Percentiles rank a stretch among this genome's conserved stretches.
These are phyloP conservation scores for Nothopassalora personata DNA, from an alignment of 2,329 filamentous ascomycete genomes.

Conservation along the genomic window DNA sequence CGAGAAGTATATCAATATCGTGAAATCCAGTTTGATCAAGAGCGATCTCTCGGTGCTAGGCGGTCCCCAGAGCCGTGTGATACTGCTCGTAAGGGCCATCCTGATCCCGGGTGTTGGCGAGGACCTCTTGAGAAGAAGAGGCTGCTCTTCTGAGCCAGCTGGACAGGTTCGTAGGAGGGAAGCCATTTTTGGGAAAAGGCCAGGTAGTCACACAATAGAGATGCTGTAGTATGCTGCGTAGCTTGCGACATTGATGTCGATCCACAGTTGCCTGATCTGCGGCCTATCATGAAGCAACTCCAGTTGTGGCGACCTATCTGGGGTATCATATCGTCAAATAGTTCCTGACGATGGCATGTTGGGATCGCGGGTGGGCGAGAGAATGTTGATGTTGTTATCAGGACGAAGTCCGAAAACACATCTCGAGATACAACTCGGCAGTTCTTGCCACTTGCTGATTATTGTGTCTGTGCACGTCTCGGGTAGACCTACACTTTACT, in stretches of 20 bases:
- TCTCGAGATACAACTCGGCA: not conserved
- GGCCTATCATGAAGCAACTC: not conserved
- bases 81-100: not conserved
- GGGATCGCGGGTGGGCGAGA: too few species aligned
- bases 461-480: too few species aligned
- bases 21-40: conserved; percentile 17
- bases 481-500: too few species aligned
- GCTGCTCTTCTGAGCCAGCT: not conserved
- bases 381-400: not conserved
- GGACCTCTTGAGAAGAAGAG: not conserved
- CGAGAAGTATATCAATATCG: conserved; percentile 36
- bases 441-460: not conserved
- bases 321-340: not conserved
- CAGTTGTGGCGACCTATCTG: not conserved
- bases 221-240: conserved; percentile 8
- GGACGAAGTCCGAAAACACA: not conserved
- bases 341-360: too few species aligned
- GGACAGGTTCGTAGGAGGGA: not conserved
- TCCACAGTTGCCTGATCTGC: not conserved
- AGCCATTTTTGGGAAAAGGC: conserved; percentile 3
- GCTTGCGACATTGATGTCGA: conserved; percentile 5
- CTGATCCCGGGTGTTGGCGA: not conserved
- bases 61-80: conserved; percentile 12
- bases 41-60: conserved; percentile 12
- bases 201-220: not conserved